phyloP scores from a whole-genome alignment of 805 yeast genomes.

The Priceomyces fermenticarens region DNA sequence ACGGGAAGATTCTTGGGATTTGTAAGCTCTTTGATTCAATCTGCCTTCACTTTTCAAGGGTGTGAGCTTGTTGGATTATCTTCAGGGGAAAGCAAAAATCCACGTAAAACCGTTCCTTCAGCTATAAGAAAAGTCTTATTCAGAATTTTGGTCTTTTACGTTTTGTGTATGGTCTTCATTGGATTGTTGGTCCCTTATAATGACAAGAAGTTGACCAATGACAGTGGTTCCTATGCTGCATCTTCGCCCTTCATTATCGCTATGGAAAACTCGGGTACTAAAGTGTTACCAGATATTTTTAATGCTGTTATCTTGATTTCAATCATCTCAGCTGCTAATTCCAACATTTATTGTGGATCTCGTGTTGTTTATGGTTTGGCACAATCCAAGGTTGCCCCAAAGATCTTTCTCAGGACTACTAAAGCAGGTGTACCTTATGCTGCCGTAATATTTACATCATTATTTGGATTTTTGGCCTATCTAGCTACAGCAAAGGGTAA shows the following conservation, averaged over 20 bases:
- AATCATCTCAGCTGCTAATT: constrained; percentile 76
- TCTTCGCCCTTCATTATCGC: constrained; percentile 75
- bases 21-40: constrained; percentile 65
- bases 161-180: constrained; percentile 61
- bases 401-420: constrained; percentile 46
- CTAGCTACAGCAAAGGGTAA: constrained; percentile 46
- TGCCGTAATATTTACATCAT: constrained; percentile 55
- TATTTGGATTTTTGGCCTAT: constrained; percentile 64
- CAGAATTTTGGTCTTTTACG: constrained; percentile 66
- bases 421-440: constrained; percentile 60
- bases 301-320: constrained; percentile 68
- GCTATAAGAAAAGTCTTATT: constrained; percentile 68
- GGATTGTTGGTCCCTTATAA: constrained; percentile 69
- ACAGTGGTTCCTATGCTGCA: constrained; percentile 39
- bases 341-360: constrained; percentile 46
- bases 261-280: constrained; percentile 64
- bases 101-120: constrained; percentile 66
- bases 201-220: constrained; percentile 51
- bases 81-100: constrained; percentile 71
- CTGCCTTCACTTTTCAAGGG: constrained; percentile 82
- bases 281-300: constrained; percentile 63
- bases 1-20: constrained; percentile 67
- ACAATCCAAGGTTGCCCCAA: constrained; percentile 57
- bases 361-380: constrained; percentile 66
- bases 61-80: constrained; percentile 73